Evolutionary conservation across 768 basidiomycete genomes (phyloP), one percentile per base, ranked within the genome.

Genomic region (Boletus barrowsii): DNA sequence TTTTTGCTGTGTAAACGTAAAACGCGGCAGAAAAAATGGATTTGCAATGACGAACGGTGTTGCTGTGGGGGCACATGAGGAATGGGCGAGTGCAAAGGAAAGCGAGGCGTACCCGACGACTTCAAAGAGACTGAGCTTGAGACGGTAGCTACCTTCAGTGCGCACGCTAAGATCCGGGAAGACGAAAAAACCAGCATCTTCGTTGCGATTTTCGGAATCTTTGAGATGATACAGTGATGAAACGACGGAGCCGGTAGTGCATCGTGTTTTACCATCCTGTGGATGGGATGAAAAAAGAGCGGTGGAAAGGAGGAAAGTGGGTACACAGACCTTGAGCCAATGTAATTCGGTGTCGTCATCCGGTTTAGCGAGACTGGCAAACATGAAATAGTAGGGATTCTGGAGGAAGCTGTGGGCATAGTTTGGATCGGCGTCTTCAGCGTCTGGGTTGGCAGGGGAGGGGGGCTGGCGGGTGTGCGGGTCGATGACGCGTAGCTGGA

Each of bases 381-480:
- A 94, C 90, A 95, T 95, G 71, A 96, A 94, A 68, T 93, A 96
- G 68, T 95, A 95, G 0, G 93, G 93, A 62, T 95, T 92, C 67
- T 93, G 91, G 17, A 93, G 79, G 67, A 84, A 92, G 20, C 76
- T 81, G 51, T 83, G 78, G 1, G 79, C 75, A 65, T 85, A 79
- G 41, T 62, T 66, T 26, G 66, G 68, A 53, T 74, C 73, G 4
- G 67, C 59, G 24, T 72, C 70, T 7, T 70, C 72, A 17, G 72
- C 62, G 26, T 69, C 70, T 33, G 64, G 60, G 7, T 71, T 68
- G 4, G 61, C 54, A 0, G 67, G 55, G 10, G 60, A 59, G 11
- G 70, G 70, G 0, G 67, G 69, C 24, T 67, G 66, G 29, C 68
- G 74, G 32, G 70, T 66, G 26, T 73, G 63, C 10, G 83, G 85